Conservation (phyloP, 345 rosid genomes). For the Clarkia xantiana region DNA sequence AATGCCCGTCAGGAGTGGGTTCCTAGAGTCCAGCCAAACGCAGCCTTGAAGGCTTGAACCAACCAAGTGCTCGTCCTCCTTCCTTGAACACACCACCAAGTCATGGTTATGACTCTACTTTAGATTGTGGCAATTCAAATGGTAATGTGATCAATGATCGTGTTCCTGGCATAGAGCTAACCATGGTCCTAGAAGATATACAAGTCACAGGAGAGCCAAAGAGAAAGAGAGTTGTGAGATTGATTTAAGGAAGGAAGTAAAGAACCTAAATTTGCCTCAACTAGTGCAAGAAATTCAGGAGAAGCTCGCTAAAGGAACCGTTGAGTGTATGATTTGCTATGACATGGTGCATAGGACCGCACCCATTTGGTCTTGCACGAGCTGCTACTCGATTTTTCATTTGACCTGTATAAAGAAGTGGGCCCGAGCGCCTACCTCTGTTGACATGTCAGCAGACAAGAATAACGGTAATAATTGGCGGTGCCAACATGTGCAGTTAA, state of each 20-base stretch:
- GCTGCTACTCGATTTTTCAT: slow-evolving; percentile 90
- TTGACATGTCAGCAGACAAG: slow-evolving; percentile 66
- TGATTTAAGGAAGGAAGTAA: slow-evolving; percentile 17
- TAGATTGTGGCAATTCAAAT: slow-evolving; percentile 8
- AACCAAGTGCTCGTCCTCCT: slow-evolving; percentile 13
- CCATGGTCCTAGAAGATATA: slow-evolving; percentile 17
- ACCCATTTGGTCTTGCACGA: slow-evolving; percentile 81
- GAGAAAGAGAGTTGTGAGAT: slow-evolving; percentile 14
- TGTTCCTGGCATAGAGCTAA: slow-evolving; percentile 13
- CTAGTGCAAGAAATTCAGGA: slow-evolving; percentile 89
- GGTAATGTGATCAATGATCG: slow-evolving; percentile 3
- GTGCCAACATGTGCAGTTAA: slow-evolving; percentile 78
- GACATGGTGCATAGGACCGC: slow-evolving; percentile 80
- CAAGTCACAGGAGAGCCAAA: slow-evolving; percentile 10
- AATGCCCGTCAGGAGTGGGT: slow-evolving; percentile 54
- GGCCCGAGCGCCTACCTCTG: slow-evolving; percentile 89
- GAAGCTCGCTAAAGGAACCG: slow-evolving; percentile 49
- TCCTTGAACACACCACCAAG: slow-evolving; percentile 10
- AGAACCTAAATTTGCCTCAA: slow-evolving; percentile 49
- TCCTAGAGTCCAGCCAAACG: slow-evolving; percentile 33
- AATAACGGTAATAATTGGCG: slow-evolving; percentile 89
- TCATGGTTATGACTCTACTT: not conserved
- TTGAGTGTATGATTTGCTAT: slow-evolving; percentile 96
- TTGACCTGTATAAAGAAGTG: slow-evolving; percentile 84
- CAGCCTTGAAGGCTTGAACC: not conserved